Evolutionary conservation across 345 rosid species (phyloP), one percentile per base, ranked within the genome.

Genomic region (Melastoma malabathricum): DNA sequence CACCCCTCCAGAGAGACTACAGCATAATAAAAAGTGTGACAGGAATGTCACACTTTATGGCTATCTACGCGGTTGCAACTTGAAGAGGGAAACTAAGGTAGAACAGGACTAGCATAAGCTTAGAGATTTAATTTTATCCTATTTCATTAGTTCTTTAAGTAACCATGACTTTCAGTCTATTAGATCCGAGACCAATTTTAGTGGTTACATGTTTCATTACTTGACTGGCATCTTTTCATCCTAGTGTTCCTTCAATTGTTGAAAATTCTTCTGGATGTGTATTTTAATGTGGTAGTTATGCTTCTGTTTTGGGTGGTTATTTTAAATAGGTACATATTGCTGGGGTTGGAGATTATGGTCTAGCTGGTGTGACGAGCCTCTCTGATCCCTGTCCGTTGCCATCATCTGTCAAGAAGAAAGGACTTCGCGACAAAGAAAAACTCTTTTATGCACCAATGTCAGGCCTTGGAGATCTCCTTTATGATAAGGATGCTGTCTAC

Each of bases 401-500:
- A 52, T 87, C 98, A 58, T 81, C 86, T 61, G 80, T 77, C 56
- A 87, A 92, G 65, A 82, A 80, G 69, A 92, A 82, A 67, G 87
- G 89, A 18, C 71, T 92, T 61, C 81, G 86, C 19, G 96, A 87
- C 75, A 92, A 70, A 70, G 98, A 92, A 61, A 87, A 80, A 61
- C 75, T 84, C 48, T 82, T 84, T 71, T 81, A 92, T 81, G 98
- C 93, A 49, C 98, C 98, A 23, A 87, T 92, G 98, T 84, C 96
- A 31, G 95, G 98, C 49, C 73, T 87, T 61, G 98, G 98, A 50
- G 98, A 92, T 61, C 83, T 92, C 55, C 57, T 87, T 46, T 92
- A 87, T 69, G 96, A 92, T 66, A 87, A 87, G 64, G 98, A 92
- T 77, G 98, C 98, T 17, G 93, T 92, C 67, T 92, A 87, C 75